A percentile compares a stretch with the other conserved stretches of the same genome.
Evolutionary conservation across 78 protist genomes (phyloP).

Genomic region (Paratrimastix pyriformis): DNA sequence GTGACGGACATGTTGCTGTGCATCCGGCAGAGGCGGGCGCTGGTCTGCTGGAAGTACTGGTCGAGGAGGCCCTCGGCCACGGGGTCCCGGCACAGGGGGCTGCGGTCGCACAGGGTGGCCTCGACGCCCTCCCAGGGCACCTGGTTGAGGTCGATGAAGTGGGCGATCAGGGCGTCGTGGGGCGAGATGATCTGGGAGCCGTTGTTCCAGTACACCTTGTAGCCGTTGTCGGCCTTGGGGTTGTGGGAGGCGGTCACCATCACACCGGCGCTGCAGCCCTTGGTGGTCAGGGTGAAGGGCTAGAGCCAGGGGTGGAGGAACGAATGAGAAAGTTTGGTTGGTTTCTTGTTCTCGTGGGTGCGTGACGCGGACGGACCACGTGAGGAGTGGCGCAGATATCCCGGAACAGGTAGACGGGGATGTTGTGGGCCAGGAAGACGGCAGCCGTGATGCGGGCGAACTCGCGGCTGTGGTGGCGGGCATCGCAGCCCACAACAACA

Average conservation of each 20-base stretch:
- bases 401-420: slow-evolving; percentile 45
- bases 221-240: slow-evolving; percentile 80
- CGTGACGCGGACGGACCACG: slow-evolving; percentile 17
- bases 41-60: no score
- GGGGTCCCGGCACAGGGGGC: no score
- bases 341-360: no score
- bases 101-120: not conserved
- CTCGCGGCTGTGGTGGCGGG: slow-evolving; percentile 56
- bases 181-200: slow-evolving; percentile 73
- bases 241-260: slow-evolving; percentile 50
- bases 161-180: slow-evolving; percentile 40
- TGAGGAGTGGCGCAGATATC: slow-evolving; percentile 66
- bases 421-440: slow-evolving; percentile 43
- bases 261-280: slow-evolving; percentile 21
- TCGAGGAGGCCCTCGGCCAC: no score
- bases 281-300: slow-evolving; percentile 14
- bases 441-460: slow-evolving; percentile 72
- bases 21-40: no score
- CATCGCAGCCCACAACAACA: slow-evolving; percentile 71
- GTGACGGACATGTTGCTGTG: not conserved
- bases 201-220: slow-evolving; percentile 95
- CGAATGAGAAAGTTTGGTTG: no score
- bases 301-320: no score
- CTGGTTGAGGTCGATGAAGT: slow-evolving; percentile 34
- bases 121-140: slow-evolving; percentile 21